A percentile compares a stretch with the other conserved stretches of the same genome.
phyloP scores from a whole-genome alignment of 139 green algal genomes.

The Chlamydomonas sp. region DNA sequence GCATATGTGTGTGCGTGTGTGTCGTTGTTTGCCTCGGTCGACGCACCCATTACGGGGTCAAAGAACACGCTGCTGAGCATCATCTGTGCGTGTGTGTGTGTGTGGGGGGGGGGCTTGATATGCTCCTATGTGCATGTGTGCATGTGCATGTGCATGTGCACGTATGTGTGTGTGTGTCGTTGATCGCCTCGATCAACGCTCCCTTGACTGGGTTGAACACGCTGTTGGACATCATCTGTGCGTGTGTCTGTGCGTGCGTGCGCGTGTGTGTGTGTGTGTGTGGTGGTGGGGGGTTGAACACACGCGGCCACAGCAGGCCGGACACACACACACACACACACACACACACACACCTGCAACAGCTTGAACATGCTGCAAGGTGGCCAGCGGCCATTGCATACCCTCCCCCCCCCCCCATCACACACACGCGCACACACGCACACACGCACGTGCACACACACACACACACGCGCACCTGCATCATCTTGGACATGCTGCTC shows the following conservation, averaged over 20 bases:
- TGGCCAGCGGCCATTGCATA: not conserved
- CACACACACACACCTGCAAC: not conserved
- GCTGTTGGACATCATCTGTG: too few species aligned
- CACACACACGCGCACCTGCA: too few species aligned
- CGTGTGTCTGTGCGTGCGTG: too few species aligned
- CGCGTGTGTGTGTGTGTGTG: too few species aligned
- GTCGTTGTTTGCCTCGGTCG: constrained; percentile 37
- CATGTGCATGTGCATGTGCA: not conserved
- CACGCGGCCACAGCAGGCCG: too few species aligned
- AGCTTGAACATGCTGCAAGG: constrained; percentile 6
- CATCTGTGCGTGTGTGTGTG: constrained; percentile 14
- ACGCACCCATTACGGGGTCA: constrained; percentile 44
- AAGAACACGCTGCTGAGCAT: constrained; percentile 37
- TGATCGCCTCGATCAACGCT: too few species aligned
- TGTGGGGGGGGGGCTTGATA: not conserved
- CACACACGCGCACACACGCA: not conserved
- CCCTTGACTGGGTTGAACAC: too few species aligned
- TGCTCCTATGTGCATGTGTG: not conserved
- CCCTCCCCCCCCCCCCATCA: not conserved
- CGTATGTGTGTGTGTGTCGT: too few species aligned
- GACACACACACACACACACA: not conserved
- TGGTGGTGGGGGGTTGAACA: too few species aligned
- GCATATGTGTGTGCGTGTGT: constrained; percentile 5
- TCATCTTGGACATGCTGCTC: not conserved
- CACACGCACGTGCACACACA: not conserved